Evolutionary conservation across 1,139 yeast species (phyloP), one percentile per base, ranked within the genome.

Genomic region (Groenewaldozyma sp.): DNA sequence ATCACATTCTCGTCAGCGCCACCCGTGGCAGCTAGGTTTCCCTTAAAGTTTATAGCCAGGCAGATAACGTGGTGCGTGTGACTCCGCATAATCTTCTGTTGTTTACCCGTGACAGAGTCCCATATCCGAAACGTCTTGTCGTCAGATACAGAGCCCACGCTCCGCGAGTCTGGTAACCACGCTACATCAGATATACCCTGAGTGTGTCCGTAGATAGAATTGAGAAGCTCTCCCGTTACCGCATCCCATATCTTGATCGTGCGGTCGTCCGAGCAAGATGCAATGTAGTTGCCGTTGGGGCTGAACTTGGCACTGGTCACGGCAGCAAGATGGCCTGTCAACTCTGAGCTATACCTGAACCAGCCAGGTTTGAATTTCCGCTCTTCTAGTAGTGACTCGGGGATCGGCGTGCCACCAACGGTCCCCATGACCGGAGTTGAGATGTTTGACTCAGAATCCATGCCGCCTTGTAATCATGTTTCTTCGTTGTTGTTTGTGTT

Each of bases 1-100:
- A 87, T 74, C 18, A 91, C 80, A 35, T 88, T 87, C 54, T 91
- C 98, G 59, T 91, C 98, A 32, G 93, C 78, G 1, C 94, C 76
- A 0, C 95, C 95, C 35, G 88, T 75, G 20, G 84, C 77, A 20
- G 91, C 59, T 19, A 91, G 61, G 50, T 86, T 84, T 0, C 96
- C 95, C 55, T 79, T 79, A 34, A 68, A 61, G 45, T 78, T 82
- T 64, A 80, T 91, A 42, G 69, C 68, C n/a, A 86, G 63, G 11
- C 83, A 68, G 2, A 86, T 79, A 17, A 86, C 84, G 46, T 86
- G 91, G 48, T 80, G 91, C 0, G 95, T 84, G 55, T 91, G 98
- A 13, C 94, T 91, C 39, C 72, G 68, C 29, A 88, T 60, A 2
- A 78, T 67, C 42, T 78, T 74, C 20, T 44, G 39, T 13, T 35